Percentiles rank a stretch among this genome's conserved stretches.
Evolutionary conservation across 441 rosid genomes (phyloP).

Genomic region (Viola pubescens): DNA sequence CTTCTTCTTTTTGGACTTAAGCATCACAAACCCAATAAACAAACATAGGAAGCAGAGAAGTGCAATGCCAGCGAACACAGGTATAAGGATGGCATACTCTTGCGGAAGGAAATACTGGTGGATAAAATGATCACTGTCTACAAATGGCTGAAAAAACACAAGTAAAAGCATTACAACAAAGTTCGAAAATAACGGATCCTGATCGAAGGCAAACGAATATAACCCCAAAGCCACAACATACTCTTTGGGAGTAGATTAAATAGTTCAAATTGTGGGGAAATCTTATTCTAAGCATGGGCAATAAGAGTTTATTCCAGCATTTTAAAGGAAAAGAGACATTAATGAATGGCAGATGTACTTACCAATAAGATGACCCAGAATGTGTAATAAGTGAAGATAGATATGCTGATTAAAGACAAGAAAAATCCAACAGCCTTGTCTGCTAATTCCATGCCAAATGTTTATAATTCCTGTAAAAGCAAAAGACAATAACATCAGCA

Average conservation of each 20-base stretch:
- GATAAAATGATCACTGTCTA: conserved; percentile 74
- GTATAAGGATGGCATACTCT: conserved; percentile 80
- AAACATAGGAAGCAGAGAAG: conserved; percentile 60
- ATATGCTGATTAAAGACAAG: conserved; percentile 54
- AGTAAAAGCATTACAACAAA: not conserved
- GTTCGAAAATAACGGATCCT: not conserved
- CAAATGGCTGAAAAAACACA: conserved; percentile 63
- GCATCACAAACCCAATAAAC: conserved; percentile 74
- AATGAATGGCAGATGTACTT: conserved; percentile 11
- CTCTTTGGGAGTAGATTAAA: too few species aligned
- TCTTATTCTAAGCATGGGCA: too few species aligned
- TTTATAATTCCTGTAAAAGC: conserved; percentile 8
- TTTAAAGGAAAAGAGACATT: too few species aligned
- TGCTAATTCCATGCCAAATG: conserved; percentile 60
- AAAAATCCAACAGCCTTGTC: conserved; percentile 77
- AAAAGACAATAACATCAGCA: not conserved
- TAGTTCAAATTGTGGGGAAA: too few species aligned
- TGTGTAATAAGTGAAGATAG: conserved; percentile 80
- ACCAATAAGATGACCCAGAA: conserved; percentile 93
- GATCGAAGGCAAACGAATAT: not conserved
- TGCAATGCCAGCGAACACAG: conserved; percentile 62
- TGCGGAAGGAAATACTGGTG: conserved; percentile 87
- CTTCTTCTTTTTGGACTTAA: conserved; percentile 85
- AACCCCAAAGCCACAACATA: too few species aligned
- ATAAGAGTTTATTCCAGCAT: too few species aligned